Evolutionary conservation across 2,329 filamentous ascomycete genomes (phyloP), one percentile per base, ranked within the genome.

Genomic region (Penicillium sp.): DNA sequence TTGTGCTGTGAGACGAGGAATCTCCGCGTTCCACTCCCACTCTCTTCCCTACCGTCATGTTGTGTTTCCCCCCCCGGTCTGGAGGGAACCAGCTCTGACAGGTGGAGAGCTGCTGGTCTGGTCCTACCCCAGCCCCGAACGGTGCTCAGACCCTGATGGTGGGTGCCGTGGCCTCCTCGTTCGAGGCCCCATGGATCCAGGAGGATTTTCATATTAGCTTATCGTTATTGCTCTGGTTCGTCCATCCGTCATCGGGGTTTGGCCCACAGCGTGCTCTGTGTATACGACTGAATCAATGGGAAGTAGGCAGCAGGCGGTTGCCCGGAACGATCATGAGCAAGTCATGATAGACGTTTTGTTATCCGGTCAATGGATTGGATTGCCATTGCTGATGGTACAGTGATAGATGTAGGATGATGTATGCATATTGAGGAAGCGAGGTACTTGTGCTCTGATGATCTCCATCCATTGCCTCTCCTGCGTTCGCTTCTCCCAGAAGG

Each of bases 101-200:
- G 48, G 48, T 49, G 28, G 46, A 49, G 46, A 33, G 46, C 43
- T 11, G 25, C 25, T 19, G 25, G 45, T 45, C 42, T 48, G 46
- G 51, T 53, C 33, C 51, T 38, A 53, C 51, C 51, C 51, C 51
- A 53, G 51, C 25, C 33, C 51, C 45, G 16, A 48, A 35, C 48
- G 48, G 51, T 25, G 51, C 51, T 53, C 51, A 40, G 51, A 53
- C 51, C 51, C 51, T 37, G 25, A 22, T 6, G 40, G 51, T 30
- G 45, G 45, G 11, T 52, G 49, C 49, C 16, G 28, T 26, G 28
- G 28, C 28, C 8, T 8, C n/a, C 30, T 11, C 40, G 5, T 35
- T 35, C 33, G 30, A 16, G 49, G 49, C 51, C 35, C 22, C 22
- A 28, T 40, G 35, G 48, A 30, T 13, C 8, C 7, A 10, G 25